These are phyloP conservation scores for Pseudozyma pruni DNA, from an alignment of 1,284 basidiomycete species.

Conservation along the genomic window DNA sequence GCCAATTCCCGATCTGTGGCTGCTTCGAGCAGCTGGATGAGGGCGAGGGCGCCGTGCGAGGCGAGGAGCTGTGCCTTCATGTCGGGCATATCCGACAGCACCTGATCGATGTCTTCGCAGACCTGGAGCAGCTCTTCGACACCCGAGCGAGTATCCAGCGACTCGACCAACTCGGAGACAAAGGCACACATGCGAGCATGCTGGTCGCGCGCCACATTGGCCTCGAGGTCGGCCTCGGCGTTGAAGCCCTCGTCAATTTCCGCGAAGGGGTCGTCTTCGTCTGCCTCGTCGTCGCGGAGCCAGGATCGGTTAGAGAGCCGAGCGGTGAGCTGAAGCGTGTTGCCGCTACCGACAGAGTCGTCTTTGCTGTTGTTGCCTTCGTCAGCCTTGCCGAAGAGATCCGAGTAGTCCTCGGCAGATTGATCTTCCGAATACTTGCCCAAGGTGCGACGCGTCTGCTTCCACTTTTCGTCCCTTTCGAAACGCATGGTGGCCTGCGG, in stretches of 20 bases:
- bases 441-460: constrained; percentile 50
- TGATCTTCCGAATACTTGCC: constrained; percentile 55
- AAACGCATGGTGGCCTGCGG: constrained; percentile 34
- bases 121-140: constrained; percentile 83
- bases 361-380: constrained; percentile 27
- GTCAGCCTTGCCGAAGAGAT: constrained; percentile 48
- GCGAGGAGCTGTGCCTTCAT: constrained; percentile 88
- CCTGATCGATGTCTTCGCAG: constrained; percentile 85
- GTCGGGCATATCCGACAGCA: constrained; percentile 85
- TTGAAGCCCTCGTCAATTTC: constrained; percentile 59
- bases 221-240: constrained; percentile 58
- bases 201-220: constrained; percentile 61
- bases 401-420: constrained; percentile 57
- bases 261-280: constrained; percentile 60
- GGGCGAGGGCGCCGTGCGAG: constrained; percentile 91
- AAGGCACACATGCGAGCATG: constrained; percentile 80
- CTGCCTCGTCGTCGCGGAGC: constrained; percentile 52
- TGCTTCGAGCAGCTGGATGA: constrained; percentile 89
- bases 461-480: constrained; percentile 50
- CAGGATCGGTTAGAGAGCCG: constrained; percentile 58
- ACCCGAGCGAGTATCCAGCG: constrained; percentile 80
- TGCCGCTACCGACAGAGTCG: constrained; percentile 31
- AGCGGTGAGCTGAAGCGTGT: constrained; percentile 51
- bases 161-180: constrained; percentile 85
- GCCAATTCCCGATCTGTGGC: constrained; percentile 82